These are phyloP conservation scores for Ramalina intermedia DNA, from an alignment of 495 filamentous ascomycete species.

Conservation along the genomic window DNA sequence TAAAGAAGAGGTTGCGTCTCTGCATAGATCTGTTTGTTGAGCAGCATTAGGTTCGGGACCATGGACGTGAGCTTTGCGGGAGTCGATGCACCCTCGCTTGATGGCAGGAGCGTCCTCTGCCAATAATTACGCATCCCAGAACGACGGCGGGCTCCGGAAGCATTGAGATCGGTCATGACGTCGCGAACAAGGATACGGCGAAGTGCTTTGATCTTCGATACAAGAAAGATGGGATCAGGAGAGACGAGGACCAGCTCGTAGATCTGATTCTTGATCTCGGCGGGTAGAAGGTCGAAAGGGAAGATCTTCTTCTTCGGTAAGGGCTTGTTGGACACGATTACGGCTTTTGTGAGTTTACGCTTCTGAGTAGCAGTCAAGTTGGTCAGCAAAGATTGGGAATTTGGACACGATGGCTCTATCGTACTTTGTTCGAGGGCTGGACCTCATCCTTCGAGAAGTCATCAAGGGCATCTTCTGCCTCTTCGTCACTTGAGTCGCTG, in stretches of 20 bases:
- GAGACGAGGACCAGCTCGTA: neutral
- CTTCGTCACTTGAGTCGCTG: neutral
- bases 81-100: neutral
- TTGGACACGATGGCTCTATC: no score
- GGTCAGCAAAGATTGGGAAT: no score
- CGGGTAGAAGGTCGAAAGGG: constrained; percentile 4
- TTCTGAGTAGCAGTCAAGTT: neutral
- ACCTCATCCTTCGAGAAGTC: no score
- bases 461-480: neutral
- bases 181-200: neutral
- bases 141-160: neutral
- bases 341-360: neutral
- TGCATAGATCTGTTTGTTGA: neutral
- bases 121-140: neutral
- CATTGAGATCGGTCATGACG: neutral
- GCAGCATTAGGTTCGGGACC: neutral
- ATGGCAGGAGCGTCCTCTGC: neutral
- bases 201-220: neutral
- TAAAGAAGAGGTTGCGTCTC: constrained; percentile 11
- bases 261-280: constrained; percentile 9
- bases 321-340: neutral
- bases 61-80: neutral
- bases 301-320: constrained; percentile 11
- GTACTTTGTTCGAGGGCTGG: no score
- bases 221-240: neutral